Conservation (phyloP, 257 asterid species). For the Phtheirospermum japonicum region DNA sequence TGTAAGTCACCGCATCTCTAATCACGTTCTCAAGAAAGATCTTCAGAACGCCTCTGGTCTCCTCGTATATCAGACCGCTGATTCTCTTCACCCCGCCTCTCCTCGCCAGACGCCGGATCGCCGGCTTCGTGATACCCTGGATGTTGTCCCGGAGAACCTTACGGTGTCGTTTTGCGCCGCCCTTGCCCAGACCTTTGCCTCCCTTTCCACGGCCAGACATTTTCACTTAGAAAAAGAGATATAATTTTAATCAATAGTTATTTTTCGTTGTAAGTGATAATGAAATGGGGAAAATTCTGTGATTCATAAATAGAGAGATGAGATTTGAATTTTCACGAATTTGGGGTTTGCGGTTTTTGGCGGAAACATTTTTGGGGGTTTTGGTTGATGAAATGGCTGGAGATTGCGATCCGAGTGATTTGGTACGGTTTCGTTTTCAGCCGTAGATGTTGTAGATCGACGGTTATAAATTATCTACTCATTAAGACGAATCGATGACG, state of each 20-base stretch:
- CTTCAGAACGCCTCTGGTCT: slow-evolving; percentile 48
- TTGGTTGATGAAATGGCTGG: background rate
- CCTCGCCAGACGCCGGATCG: slow-evolving; percentile 48
- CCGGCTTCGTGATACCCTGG: slow-evolving; percentile 1
- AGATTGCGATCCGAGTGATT: background rate
- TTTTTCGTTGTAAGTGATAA: background rate
- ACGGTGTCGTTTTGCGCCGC: background rate
- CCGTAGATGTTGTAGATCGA: background rate
- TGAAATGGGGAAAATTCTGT: background rate
- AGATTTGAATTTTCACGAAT: background rate
- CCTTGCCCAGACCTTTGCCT: background rate
- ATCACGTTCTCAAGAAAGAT: slow-evolving; percentile 43
- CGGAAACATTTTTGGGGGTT: too few species aligned
- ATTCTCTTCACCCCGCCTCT: slow-evolving; percentile 53
- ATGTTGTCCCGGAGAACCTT: background rate
- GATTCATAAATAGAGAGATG: background rate
- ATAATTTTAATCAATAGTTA: background rate
- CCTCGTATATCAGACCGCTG: slow-evolving; percentile 45
- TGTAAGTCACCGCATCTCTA: slow-evolving; percentile 44
- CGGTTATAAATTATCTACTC: background rate
- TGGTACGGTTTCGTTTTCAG: background rate
- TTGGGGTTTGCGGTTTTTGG: background rate
- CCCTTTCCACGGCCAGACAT: slow-evolving; percentile 5
- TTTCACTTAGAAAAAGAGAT: background rate
- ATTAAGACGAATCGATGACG: background rate